Base-by-base conservation (phyloP, 2,329 filamentous ascomycete genomes). In the Huntiella omanensis region DNA sequence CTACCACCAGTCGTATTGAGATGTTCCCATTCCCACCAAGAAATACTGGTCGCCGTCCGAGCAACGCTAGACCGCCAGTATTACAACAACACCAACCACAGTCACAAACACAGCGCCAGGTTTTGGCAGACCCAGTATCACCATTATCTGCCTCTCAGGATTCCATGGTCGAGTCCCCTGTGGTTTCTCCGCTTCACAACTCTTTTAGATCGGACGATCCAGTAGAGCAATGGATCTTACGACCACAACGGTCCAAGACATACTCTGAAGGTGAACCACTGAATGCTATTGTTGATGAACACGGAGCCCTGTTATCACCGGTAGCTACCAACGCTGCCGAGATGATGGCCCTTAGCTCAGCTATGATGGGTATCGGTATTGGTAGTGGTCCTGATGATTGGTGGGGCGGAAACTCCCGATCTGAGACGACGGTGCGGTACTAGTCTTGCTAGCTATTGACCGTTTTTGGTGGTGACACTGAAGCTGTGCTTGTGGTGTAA, bases 351-450 rank as follows among this genome's bases (percentile, higher is more conserved):
- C 58, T 73, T 3, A 69, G 68, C 7, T 63, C 64, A 3, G 70
- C 70, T 34, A 64, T 73, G 62, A 65, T 73, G 59, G 73, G 70
- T 2, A 65, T 28, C 22, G 22, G 22, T 10, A 28, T 28, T 3
- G 70, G 73, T 53, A 73, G 72, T 52, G 70, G 70, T 2, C 22
- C 22, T 10, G 22, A 10, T 28, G 22, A 28, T 28, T 28, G 22
- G 22, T 28, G 22, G 22, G 22, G 22, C 8, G 22, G 22, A 28
- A 28, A 28, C 22, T 28, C 22, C 22, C 22, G 22, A 28, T 28
- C 22, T 28, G 22, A 28, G 22, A 10, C 22, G 8, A 28, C 22
- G 22, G 22, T 28, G 22, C 22, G 22, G 22, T 28, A 28, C 22
- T 28, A 28, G 22, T 28, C 2, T 28, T 28, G 6, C 6, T 28